Evolutionary conservation across 371 early-diverging fungal species (phyloP).

Genomic region (Basidiobolus meristosporus): DNA sequence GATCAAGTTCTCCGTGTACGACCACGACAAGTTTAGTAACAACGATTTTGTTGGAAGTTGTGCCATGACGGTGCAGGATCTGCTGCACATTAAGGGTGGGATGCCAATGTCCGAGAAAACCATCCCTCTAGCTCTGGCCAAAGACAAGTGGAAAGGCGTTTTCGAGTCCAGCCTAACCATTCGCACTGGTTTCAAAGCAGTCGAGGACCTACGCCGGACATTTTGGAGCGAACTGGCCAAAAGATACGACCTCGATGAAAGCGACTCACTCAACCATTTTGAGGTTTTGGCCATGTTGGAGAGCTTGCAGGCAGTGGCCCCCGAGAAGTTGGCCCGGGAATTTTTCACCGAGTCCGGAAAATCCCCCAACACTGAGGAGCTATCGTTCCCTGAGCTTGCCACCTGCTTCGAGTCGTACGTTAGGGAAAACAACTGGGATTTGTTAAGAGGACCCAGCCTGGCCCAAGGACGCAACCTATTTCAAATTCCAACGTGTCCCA

Average conservation of each 20-base stretch:
- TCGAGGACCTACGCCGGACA: constrained; percentile 35
- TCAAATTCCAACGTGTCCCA: constrained; percentile 44
- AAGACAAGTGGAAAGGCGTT: constrained; percentile 15
- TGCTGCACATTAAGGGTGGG: constrained; percentile 4
- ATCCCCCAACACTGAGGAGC: constrained; percentile 26
- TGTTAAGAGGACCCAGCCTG: no score
- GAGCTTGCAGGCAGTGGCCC: constrained; percentile 47
- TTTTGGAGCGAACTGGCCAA: constrained; percentile 54
- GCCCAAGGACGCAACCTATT: constrained; percentile 23
- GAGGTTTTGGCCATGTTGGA: constrained; percentile 60
- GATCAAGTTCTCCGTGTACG: constrained; percentile 50
- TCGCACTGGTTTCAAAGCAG: constrained; percentile 40
- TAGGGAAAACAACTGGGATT: no score
- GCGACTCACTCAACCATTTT: constrained; percentile 21
- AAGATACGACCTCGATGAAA: constrained; percentile 35
- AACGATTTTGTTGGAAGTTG: constrained; percentile 48
- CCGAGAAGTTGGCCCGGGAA: constrained; percentile 35
- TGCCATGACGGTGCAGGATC: constrained; percentile 13
- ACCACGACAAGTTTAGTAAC: constrained; percentile 52
- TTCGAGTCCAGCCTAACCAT: constrained; percentile 19
- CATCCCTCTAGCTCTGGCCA: constrained; percentile 14
- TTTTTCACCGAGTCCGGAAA: constrained; percentile 39
- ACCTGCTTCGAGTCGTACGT: constrained; percentile 27
- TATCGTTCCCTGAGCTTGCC: constrained; percentile 43
- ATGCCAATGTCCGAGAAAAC: background rate